Percentiles rank a stretch among this genome's conserved stretches.
Conservation (phyloP, 2,329 filamentous ascomycete genomes). For the Penicillium italicum region DNA sequence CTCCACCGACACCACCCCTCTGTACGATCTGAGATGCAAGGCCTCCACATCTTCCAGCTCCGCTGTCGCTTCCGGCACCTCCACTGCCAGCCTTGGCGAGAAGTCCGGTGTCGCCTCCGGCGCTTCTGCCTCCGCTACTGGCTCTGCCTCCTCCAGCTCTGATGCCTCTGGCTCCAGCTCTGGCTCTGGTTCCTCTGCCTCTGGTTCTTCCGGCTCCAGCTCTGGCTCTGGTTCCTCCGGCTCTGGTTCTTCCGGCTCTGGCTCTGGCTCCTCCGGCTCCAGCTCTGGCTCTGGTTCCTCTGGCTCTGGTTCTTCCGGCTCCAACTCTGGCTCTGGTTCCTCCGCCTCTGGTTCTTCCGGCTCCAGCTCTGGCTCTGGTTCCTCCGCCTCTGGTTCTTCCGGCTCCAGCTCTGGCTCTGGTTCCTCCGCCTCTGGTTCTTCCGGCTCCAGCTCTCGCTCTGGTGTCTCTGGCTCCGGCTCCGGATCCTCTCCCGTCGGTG, state of each 20-base stretch:
- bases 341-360: neutral
- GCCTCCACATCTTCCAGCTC: slow-evolving; percentile 23
- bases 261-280: too few relatives aligned
- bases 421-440: slow-evolving; percentile 16
- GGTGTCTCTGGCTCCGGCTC: neutral
- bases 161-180: slow-evolving; percentile 1
- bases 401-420: slow-evolving; percentile 9
- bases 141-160: slow-evolving; percentile 5
- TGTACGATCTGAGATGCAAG: slow-evolving; percentile 38
- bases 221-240: neutral
- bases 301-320: slow-evolving; percentile 15
- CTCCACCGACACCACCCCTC: slow-evolving; percentile 34
- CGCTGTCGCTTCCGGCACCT: slow-evolving; percentile 19
- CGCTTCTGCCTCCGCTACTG: slow-evolving; percentile 10
- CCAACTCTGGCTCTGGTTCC: slow-evolving; percentile 9
- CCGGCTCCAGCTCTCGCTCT: slow-evolving; percentile 14
- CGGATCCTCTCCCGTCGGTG: neutral
- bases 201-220: slow-evolving; percentile 3
- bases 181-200: neutral
- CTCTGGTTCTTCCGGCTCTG: too few relatives aligned
- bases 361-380: neutral
- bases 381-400: too few relatives aligned
- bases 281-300: too few relatives aligned
- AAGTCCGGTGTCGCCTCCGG: slow-evolving; percentile 22
- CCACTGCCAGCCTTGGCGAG: slow-evolving; percentile 2